Conservation (phyloP, 2,329 filamentous ascomycete species). For the Monosporascus sp. region DNA sequence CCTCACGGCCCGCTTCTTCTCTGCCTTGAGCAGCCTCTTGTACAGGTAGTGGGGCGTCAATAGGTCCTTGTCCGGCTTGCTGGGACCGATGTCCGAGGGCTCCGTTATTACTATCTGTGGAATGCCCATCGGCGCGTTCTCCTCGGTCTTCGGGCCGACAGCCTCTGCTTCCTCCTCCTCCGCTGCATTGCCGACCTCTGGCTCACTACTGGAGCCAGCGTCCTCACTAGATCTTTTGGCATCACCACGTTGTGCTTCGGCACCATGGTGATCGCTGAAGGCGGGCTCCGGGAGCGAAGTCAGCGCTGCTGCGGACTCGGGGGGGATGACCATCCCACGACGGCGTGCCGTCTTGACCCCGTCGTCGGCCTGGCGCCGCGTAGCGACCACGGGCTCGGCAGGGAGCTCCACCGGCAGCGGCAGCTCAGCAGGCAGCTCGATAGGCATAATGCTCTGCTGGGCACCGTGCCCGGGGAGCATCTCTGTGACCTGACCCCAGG, state of each 20-base stretch:
- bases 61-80: background rate
- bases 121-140: background rate
- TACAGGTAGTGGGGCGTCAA: slow-evolving; percentile 5
- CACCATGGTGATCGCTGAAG: background rate
- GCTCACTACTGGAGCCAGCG: too few species aligned
- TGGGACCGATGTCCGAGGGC: too few species aligned
- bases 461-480: background rate
- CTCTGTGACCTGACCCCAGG: background rate
- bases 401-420: background rate
- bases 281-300: background rate
- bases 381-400: background rate
- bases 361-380: background rate
- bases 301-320: background rate
- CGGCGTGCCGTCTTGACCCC: background rate
- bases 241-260: background rate
- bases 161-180: too few species aligned
- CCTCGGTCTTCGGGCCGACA: background rate
- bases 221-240: too few species aligned
- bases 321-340: background rate
- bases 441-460: background rate
- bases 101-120: background rate
- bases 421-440: background rate
- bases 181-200: too few species aligned
- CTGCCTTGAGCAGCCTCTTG: slow-evolving; percentile 6
- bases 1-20: slow-evolving; percentile 3